Conservation (phyloP, 306 rosid species). For the Lagenaria siceraria region DNA sequence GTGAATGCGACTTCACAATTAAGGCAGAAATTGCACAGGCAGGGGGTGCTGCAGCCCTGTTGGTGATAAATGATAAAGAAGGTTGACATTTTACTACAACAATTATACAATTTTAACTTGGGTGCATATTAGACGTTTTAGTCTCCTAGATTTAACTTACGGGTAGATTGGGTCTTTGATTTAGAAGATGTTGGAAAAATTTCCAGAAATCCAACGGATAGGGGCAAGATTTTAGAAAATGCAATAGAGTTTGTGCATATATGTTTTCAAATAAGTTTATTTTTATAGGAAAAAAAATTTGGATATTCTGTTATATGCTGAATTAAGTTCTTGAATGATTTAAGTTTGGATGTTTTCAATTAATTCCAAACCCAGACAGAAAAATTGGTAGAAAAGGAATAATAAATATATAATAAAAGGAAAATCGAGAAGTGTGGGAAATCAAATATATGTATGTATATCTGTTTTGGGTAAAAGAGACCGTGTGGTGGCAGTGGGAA, state of each 20-base stretch:
- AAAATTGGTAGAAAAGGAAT: too few relatives aligned
- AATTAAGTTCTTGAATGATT: too few relatives aligned
- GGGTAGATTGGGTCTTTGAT: neutral
- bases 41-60: constrained; percentile 51
- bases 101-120: neutral
- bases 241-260: neutral
- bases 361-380: too few relatives aligned
- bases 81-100: constrained; percentile 34
- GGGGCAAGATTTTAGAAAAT: neutral
- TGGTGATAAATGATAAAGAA: constrained; percentile 55
- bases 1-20: constrained; percentile 64
- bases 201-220: neutral
- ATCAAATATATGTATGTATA: too few relatives aligned
- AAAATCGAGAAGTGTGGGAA: too few relatives aligned
- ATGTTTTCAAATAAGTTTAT: neutral
- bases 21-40: constrained; percentile 61
- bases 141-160: neutral
- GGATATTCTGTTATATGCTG: neutral
- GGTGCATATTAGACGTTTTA: neutral
- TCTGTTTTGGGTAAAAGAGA: too few relatives aligned
- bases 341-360: too few relatives aligned
- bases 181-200: neutral
- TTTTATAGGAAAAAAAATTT: neutral
- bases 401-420: too few relatives aligned
- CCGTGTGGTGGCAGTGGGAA: too few relatives aligned